Evolutionary conservation across 2,329 filamentous ascomycete genomes (phyloP).

Genomic region (Trichoderma sp.): DNA sequence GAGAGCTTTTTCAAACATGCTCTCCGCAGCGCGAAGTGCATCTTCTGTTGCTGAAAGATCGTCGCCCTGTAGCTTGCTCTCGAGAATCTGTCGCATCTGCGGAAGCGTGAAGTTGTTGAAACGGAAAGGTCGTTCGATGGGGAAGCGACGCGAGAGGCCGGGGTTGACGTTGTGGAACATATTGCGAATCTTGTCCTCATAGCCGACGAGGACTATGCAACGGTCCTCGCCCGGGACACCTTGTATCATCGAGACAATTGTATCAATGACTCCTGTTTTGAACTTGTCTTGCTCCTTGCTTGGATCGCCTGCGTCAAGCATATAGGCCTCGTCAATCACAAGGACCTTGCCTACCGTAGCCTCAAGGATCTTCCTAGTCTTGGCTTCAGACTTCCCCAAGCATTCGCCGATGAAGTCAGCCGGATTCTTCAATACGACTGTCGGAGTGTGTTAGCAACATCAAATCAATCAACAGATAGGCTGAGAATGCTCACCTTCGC

Average conservation of each 20-base stretch:
- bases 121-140: conserved; percentile 61
- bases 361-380: conserved; percentile 70
- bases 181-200: conserved; percentile 66
- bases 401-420: conserved; percentile 68
- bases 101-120: conserved; percentile 69
- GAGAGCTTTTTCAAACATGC: conserved; percentile 60
- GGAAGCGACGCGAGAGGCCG: conserved; percentile 68
- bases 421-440: conserved; percentile 69
- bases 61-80: conserved; percentile 62
- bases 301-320: conserved; percentile 53
- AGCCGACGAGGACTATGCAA: conserved; percentile 72
- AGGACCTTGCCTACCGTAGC: conserved; percentile 70
- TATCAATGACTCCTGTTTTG: conserved; percentile 70
- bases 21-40: conserved; percentile 57
- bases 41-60: conserved; percentile 55
- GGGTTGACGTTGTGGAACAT: conserved; percentile 78
- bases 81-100: conserved; percentile 62
- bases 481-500: conserved; percentile 52
- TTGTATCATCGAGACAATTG: conserved; percentile 73
- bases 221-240: conserved; percentile 70
- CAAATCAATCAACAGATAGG: background rate
- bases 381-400: conserved; percentile 67
- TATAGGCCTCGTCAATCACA: conserved; percentile 78
- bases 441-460: conserved; percentile 19
- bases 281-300: conserved; percentile 44